Evolutionary conservation across 805 yeast genomes (phyloP).

Genomic region (Candida ponderosae): DNA sequence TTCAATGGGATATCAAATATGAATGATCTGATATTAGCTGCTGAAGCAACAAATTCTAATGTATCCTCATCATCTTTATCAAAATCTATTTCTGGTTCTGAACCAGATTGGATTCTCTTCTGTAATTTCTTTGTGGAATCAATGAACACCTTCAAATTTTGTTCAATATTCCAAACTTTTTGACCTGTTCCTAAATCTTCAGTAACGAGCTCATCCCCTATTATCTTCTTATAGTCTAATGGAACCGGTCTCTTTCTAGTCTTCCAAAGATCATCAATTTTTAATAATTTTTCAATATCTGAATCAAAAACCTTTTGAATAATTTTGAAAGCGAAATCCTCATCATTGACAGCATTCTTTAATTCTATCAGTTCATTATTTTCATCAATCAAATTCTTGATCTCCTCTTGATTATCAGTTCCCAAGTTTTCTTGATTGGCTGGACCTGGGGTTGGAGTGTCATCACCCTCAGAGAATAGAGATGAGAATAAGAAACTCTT

Average conservation of each 20-base stretch:
- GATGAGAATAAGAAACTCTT: conserved; percentile 82
- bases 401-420: conserved; percentile 56
- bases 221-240: conserved; percentile 27
- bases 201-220: conserved; percentile 10
- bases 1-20: conserved; percentile 65
- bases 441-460: conserved; percentile 18
- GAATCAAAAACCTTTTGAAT: conserved; percentile 52
- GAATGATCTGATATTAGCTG: conserved; percentile 70
- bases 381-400: conserved; percentile 57
- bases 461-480: conserved; percentile 53
- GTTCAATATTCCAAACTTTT: conserved; percentile 50
- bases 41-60: conserved; percentile 75
- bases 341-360: conserved; percentile 28
- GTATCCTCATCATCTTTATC: conserved; percentile 96
- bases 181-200: conserved; percentile 24
- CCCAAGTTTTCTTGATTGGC: conserved; percentile 40
- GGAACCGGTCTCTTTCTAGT: conserved; percentile 64
- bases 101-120: conserved; percentile 26
- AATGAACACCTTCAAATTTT: conserved; percentile 55
- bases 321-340: conserved; percentile 33
- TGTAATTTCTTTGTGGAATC: conserved; percentile 43
- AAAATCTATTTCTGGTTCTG: conserved; percentile 46
- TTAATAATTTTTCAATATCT: conserved; percentile 72
- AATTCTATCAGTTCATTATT: conserved; percentile 54
- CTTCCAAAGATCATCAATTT: conserved; percentile 74